Conservation (phyloP, 1,284 basidiomycete species). For the Ustilago vetiveriae region DNA sequence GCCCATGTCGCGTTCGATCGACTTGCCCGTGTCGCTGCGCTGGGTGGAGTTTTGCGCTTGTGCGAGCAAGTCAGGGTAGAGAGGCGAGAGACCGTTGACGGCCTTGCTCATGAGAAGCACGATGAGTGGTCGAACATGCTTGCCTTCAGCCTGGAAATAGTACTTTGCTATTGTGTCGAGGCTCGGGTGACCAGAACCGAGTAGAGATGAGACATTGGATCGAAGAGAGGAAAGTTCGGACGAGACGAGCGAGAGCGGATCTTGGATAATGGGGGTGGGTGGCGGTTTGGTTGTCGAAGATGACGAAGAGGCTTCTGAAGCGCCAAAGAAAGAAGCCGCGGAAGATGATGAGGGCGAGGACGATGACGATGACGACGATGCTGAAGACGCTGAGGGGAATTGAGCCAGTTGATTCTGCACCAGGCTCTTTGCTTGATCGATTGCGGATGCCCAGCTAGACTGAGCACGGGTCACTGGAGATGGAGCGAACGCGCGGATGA, state of each 20-base stretch:
- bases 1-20: conserved; percentile 58
- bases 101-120: conserved; percentile 90
- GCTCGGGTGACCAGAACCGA: conserved; percentile 87
- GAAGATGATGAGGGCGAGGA: conserved; percentile 16
- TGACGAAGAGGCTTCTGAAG: conserved; percentile 11
- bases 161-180: conserved; percentile 89
- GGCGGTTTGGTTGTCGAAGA: neutral
- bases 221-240: conserved; percentile 78
- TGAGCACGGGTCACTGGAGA: conserved; percentile 17
- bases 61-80: conserved; percentile 68
- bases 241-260: conserved; percentile 58
- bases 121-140: conserved; percentile 88
- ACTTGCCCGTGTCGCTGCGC: conserved; percentile 53
- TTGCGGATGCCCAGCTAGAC: conserved; percentile 41
- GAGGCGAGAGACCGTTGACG: conserved; percentile 80
- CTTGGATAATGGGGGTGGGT: conserved; percentile 39
- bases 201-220: conserved; percentile 78
- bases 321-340: conserved; percentile 37
- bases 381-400: conserved; percentile 20
- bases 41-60: conserved; percentile 62
- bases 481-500: conserved; percentile 2
- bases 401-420: conserved; percentile 38
- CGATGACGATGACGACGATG: conserved; percentile 10
- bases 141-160: conserved; percentile 79
- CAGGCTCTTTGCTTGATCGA: conserved; percentile 46